Percentiles rank a stretch among this genome's conserved stretches.
Evolutionary conservation across 2,329 filamentous ascomycete genomes (phyloP).

Genomic region (Fusarium anguioides): DNA sequence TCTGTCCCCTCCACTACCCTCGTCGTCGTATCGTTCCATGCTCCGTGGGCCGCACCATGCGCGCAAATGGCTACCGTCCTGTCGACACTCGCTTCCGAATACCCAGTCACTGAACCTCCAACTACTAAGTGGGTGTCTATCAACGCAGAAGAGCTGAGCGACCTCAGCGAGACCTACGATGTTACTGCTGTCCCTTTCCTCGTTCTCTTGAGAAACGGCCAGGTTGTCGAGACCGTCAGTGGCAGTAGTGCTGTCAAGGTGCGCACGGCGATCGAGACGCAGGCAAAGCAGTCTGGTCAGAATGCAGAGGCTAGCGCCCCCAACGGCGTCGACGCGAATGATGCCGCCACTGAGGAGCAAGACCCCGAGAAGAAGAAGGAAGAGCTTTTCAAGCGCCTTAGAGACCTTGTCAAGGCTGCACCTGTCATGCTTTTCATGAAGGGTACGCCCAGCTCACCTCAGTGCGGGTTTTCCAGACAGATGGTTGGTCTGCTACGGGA

Average conservation of each 20-base stretch:
- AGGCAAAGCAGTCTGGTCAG: slow-evolving; percentile 65
- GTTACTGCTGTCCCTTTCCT: slow-evolving; percentile 95
- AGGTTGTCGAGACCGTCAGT: slow-evolving; percentile 85
- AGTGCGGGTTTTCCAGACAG: slow-evolving; percentile 94
- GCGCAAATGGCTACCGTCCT: slow-evolving; percentile 93
- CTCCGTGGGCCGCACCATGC: slow-evolving; percentile 96
- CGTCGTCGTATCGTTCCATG: slow-evolving; percentile 92
- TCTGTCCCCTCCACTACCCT: slow-evolving; percentile 76
- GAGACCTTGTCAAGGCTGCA: slow-evolving; percentile 90
- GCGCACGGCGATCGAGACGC: slow-evolving; percentile 83
- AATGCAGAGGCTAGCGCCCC: slow-evolving; percentile 50
- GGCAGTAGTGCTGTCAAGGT: slow-evolving; percentile 91
- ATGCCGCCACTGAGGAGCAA: slow-evolving; percentile 58
- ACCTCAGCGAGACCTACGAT: slow-evolving; percentile 91
- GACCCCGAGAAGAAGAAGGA: slow-evolving; percentile 77
- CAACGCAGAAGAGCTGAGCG: slow-evolving; percentile 93
- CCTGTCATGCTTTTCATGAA: slow-evolving; percentile 99
- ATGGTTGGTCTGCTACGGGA: slow-evolving; percentile 88
- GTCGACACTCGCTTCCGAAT: slow-evolving; percentile 85
- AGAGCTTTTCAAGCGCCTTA: slow-evolving; percentile 83
- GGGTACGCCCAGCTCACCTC: slow-evolving; percentile 86
- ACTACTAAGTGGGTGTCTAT: slow-evolving; percentile 86
- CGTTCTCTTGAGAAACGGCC: slow-evolving; percentile 79
- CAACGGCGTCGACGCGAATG: slow-evolving; percentile 53
- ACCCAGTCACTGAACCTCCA: slow-evolving; percentile 74